These are phyloP conservation scores for Colletotrichum euphorbiae DNA, from an alignment of 2,329 filamentous ascomycete genomes.

Conservation along the genomic window DNA sequence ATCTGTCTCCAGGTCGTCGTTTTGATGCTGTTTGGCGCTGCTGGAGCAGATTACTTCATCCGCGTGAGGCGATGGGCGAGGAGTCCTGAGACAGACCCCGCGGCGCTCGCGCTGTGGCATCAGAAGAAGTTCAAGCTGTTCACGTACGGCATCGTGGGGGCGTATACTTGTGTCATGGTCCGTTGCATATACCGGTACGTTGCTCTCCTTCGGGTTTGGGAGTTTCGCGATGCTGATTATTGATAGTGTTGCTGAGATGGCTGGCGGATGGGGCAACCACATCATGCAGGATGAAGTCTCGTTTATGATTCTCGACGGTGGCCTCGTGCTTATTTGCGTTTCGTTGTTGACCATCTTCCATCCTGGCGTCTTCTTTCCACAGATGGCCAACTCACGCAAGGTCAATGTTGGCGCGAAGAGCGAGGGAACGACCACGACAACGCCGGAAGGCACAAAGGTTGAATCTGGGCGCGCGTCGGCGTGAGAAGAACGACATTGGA, in stretches of 20 bases:
- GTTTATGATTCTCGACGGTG: slow-evolving; percentile 68
- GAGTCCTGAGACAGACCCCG: slow-evolving; percentile 43
- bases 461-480: slow-evolving; percentile 31
- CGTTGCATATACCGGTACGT: slow-evolving; percentile 66
- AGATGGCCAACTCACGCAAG: slow-evolving; percentile 55
- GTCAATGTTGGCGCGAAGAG: slow-evolving; percentile 41
- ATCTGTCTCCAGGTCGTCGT: slow-evolving; percentile 66
- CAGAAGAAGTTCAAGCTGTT: slow-evolving; percentile 58
- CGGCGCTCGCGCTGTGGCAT: slow-evolving; percentile 53
- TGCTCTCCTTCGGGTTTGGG: slow-evolving; percentile 6
- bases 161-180: slow-evolving; percentile 60
- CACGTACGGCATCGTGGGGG: slow-evolving; percentile 55
- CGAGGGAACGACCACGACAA: slow-evolving; percentile 38
- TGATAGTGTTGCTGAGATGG: slow-evolving; percentile 70
- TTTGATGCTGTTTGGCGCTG: slow-evolving; percentile 57
- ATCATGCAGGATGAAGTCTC: slow-evolving; percentile 72
- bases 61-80: slow-evolving; percentile 55
- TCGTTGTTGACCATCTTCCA: slow-evolving; percentile 64
- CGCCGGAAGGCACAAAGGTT: slow-evolving; percentile 31
- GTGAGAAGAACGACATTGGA: neutral
- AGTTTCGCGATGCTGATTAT: neutral
- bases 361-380: slow-evolving; percentile 66
- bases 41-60: slow-evolving; percentile 59
- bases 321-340: slow-evolving; percentile 63
- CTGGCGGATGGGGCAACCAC: slow-evolving; percentile 71